A percentile compares a stretch with the other conserved stretches of the same genome.
phyloP scores from a whole-genome alignment of 805 yeast genomes.

The Lachancea sp. region DNA sequence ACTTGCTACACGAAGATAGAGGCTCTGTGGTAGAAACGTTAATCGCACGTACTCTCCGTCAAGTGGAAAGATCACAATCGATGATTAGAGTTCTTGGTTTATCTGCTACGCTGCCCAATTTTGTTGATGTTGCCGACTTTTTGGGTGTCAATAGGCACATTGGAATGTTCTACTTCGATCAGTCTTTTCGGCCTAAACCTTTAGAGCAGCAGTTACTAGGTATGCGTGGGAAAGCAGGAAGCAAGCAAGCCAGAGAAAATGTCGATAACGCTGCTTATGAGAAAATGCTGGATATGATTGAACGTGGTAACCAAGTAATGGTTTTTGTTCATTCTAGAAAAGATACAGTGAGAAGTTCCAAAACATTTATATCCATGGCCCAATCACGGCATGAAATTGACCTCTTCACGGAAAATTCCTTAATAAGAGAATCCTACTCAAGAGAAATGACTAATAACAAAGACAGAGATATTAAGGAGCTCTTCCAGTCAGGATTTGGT shows the following conservation, averaged over 20 bases:
- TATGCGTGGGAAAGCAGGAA: conserved; percentile 78
- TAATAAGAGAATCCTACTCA: conserved; percentile 34
- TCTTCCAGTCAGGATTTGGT: conserved; percentile 80
- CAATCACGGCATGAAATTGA: conserved; percentile 50
- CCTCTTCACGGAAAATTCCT: conserved; percentile 34
- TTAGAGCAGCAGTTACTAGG: conserved; percentile 83
- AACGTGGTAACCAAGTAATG: conserved; percentile 84
- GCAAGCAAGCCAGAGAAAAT: conserved; percentile 58
- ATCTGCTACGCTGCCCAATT: conserved; percentile 91
- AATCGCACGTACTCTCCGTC: conserved; percentile 89
- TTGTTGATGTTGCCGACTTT: conserved; percentile 89
- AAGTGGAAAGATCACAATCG: conserved; percentile 89
- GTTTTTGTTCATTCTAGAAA: conserved; percentile 93
- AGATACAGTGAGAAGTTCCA: conserved; percentile 82
- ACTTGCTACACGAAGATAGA: conserved; percentile 92
- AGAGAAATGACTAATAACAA: conserved; percentile 67
- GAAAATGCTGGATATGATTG: conserved; percentile 60
- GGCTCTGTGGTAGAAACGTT: conserved; percentile 95
- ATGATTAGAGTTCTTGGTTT: conserved; percentile 92
- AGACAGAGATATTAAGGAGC: conserved; percentile 72
- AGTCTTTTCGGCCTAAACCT: conserved; percentile 89
- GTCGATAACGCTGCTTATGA: conserved; percentile 73
- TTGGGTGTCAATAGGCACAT: conserved; percentile 81
- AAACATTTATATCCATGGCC: conserved; percentile 63
- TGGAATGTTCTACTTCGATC: conserved; percentile 94